Conservation (phyloP, 2,329 filamentous ascomycete genomes). For the Cercospora berteroae region DNA sequence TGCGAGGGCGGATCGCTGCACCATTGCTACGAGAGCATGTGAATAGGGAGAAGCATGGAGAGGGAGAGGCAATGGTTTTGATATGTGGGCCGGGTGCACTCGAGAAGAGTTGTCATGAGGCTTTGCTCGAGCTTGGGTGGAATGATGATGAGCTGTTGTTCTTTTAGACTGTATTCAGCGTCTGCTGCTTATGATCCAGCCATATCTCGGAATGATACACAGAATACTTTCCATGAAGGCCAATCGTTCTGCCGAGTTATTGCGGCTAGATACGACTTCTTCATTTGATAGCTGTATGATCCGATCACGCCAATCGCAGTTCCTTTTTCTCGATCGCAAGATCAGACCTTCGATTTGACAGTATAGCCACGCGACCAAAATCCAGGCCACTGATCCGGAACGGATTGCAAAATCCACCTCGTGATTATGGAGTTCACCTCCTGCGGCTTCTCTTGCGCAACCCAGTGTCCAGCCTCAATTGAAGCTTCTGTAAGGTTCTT, state of each 20-base stretch:
- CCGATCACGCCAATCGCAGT: too few species aligned
- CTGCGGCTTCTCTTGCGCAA: conserved; percentile 30
- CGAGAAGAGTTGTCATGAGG: conserved; percentile 63
- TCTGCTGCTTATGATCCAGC: not conserved
- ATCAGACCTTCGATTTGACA: conserved; percentile 19
- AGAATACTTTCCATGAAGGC: too few species aligned
- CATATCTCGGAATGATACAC: too few species aligned
- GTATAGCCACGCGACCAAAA: conserved; percentile 20
- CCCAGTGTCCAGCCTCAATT: conserved; percentile 31
- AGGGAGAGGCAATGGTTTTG: conserved; percentile 60
- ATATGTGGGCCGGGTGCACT: conserved; percentile 76
- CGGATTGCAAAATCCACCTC: conserved; percentile 29
- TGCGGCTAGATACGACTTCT: too few species aligned
- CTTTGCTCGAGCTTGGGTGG: conserved; percentile 66
- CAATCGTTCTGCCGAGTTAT: too few species aligned
- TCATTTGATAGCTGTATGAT: too few species aligned
- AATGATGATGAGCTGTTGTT: conserved; percentile 69
- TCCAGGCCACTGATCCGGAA: conserved; percentile 26
- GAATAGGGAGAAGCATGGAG: conserved; percentile 36
- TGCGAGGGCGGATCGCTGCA: conserved; percentile 64
- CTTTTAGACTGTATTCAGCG: conserved; percentile 53
- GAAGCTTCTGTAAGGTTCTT: conserved; percentile 41
- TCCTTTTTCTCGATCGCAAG: not conserved
- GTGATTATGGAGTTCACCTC: conserved; percentile 31
- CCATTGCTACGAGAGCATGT: conserved; percentile 61